A percentile compares a stretch with the other conserved stretches of the same genome.
These are phyloP conservation scores for Apiotrichum porosum DNA, from an alignment of 1,284 basidiomycete genomes.

Conservation along the genomic window DNA sequence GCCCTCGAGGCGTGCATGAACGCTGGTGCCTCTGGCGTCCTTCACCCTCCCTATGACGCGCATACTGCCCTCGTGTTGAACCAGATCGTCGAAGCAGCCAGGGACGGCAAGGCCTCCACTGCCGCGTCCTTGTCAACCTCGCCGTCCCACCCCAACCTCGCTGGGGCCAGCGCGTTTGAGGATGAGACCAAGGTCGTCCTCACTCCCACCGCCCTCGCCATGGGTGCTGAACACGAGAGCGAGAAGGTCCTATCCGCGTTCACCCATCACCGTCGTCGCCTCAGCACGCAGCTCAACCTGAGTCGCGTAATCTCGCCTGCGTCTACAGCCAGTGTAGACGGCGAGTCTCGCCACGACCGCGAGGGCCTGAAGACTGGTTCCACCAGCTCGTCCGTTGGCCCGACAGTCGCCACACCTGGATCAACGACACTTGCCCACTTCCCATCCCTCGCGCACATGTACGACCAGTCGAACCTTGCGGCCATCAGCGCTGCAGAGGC, in stretches of 20 bases:
- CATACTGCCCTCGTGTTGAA: slow-evolving; percentile 25
- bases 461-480: slow-evolving; percentile 1
- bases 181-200: slow-evolving; percentile 30
- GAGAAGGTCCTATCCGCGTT: slow-evolving; percentile 30
- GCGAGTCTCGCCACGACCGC: neutral
- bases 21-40: slow-evolving; percentile 43
- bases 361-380: neutral
- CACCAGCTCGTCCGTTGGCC: neutral
- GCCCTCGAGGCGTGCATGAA: slow-evolving; percentile 35
- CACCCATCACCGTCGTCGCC: slow-evolving; percentile 1
- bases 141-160: slow-evolving; percentile 1
- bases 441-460: neutral
- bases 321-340: neutral
- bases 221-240: slow-evolving; percentile 39
- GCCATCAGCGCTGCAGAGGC: neutral
- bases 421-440: neutral
- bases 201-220: slow-evolving; percentile 36
- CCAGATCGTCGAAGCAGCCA: slow-evolving; percentile 31
- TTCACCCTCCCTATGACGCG: slow-evolving; percentile 42
- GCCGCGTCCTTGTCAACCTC: slow-evolving; percentile 13
- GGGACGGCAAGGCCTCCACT: slow-evolving; percentile 10
- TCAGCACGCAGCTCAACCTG: slow-evolving; percentile 9
- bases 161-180: slow-evolving; percentile 7
- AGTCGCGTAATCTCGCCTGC: slow-evolving; percentile 3
- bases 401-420: neutral